Evolutionary conservation across 176 grass and related monocot genomes (phyloP).

Genomic region (Avena atlantica): DNA sequence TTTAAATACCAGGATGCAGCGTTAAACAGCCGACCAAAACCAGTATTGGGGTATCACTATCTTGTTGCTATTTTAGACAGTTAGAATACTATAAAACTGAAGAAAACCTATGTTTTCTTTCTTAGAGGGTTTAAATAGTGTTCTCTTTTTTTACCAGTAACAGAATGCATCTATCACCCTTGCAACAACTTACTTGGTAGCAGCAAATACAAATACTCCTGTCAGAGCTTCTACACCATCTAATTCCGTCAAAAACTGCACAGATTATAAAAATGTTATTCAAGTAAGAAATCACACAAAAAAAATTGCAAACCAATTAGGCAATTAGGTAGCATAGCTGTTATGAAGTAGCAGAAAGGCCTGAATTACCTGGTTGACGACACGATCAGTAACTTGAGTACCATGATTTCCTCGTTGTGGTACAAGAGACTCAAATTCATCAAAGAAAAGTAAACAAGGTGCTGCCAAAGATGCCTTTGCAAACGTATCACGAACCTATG

Average conservation of each 20-base stretch:
- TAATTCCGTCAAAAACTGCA: slow-evolving; percentile 92
- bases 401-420: slow-evolving; percentile 86
- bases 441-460: slow-evolving; percentile 93
- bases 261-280: slow-evolving; percentile 5
- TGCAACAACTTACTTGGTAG: slow-evolving; percentile 66
- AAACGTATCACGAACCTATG: slow-evolving; percentile 84
- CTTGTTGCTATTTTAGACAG: background rate
- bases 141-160: background rate
- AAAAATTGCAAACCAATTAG: background rate
- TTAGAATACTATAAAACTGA: background rate
- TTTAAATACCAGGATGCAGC: background rate
- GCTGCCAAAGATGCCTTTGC: slow-evolving; percentile 78
- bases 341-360: background rate
- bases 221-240: slow-evolving; percentile 92
- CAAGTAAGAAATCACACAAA: background rate
- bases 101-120: background rate
- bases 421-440: slow-evolving; percentile 96
- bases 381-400: slow-evolving; percentile 92
- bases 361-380: slow-evolving; percentile 85
- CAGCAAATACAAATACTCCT: slow-evolving; percentile 96
- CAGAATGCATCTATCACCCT: background rate
- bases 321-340: background rate
- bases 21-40: background rate
- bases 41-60: background rate
- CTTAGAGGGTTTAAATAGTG: background rate